Conservation (phyloP, 2,329 filamentous ascomycete genomes). For the Ascochyta rabiei region DNA sequence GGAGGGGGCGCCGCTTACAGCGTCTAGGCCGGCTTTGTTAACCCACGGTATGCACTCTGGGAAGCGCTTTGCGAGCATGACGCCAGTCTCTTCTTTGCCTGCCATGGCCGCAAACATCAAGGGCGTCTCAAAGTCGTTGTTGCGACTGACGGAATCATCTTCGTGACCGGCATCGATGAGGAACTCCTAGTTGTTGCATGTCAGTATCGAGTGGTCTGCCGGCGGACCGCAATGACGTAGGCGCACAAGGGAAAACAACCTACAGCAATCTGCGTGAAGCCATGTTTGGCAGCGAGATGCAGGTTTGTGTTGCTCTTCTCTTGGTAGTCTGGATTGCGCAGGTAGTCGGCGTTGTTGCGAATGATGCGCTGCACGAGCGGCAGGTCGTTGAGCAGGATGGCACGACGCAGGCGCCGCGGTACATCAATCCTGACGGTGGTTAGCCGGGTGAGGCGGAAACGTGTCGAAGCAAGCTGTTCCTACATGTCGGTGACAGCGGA, state of each 20-base stretch:
- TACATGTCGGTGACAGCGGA: slow-evolving; percentile 31
- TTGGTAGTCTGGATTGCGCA: slow-evolving; percentile 80
- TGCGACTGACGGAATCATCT: slow-evolving; percentile 72
- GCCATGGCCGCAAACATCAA: slow-evolving; percentile 76
- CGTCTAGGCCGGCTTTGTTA: slow-evolving; percentile 73
- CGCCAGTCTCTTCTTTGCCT: slow-evolving; percentile 75
- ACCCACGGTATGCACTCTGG: slow-evolving; percentile 67
- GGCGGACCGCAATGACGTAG: slow-evolving; percentile 4
- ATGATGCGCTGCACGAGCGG: slow-evolving; percentile 79
- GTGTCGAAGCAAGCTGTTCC: not conserved
- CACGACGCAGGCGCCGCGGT: slow-evolving; percentile 77
- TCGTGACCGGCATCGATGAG: slow-evolving; percentile 80
- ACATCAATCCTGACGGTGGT: slow-evolving; percentile 70
- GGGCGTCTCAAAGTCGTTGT: slow-evolving; percentile 79
- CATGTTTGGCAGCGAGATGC: slow-evolving; percentile 78
- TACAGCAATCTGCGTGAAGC: slow-evolving; percentile 69
- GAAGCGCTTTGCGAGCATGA: slow-evolving; percentile 70
- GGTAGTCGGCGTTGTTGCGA: slow-evolving; percentile 69
- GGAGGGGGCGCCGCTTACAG: slow-evolving; percentile 53
- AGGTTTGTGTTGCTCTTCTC: slow-evolving; percentile 82
- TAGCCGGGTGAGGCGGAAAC: not conserved
- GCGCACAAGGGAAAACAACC: slow-evolving; percentile 19
- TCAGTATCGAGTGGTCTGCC: not conserved
- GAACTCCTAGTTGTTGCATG: slow-evolving; percentile 53
- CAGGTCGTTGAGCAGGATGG: slow-evolving; percentile 76